These are phyloP conservation scores for Rhododendron griersonianum DNA, from an alignment of 148 eudicot species.

Conservation along the genomic window DNA sequence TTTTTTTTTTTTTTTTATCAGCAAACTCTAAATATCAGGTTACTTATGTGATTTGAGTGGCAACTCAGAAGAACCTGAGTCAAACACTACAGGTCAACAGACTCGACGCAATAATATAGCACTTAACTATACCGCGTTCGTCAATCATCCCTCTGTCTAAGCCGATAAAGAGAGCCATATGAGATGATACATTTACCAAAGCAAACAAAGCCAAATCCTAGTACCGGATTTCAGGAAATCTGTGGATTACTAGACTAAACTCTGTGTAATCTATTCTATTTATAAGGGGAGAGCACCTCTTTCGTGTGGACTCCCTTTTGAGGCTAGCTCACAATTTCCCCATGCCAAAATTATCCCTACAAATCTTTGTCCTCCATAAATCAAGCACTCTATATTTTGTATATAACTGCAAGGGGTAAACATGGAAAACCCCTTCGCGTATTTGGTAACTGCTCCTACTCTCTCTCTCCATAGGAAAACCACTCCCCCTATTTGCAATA, in stretches of 20 bases:
- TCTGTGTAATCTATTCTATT: not conserved
- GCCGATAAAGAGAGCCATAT: not conserved
- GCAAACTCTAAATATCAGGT: no score
- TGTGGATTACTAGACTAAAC: not conserved
- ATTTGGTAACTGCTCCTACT: not conserved
- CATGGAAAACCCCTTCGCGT: not conserved
- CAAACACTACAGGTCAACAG: not conserved
- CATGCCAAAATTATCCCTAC: not conserved
- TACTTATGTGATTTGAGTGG: not conserved
- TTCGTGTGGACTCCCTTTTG: not conserved
- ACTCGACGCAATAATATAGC: not conserved
- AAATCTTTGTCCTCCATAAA: not conserved
- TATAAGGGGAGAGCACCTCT: not conserved
- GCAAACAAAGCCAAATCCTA: not conserved
- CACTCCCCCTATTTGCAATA: not conserved
- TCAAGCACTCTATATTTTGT: not conserved
- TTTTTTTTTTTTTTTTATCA: no score
- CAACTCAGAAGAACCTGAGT: not conserved
- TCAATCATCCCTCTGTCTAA: not conserved
- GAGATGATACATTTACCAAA: not conserved
- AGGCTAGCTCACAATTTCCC: not conserved
- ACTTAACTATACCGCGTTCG: not conserved
- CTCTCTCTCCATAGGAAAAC: not conserved
- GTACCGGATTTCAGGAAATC: not conserved
- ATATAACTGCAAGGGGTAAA: not conserved